Evolutionary conservation across 768 basidiomycete species (phyloP), one percentile per base, ranked within the genome.

Genomic region (Hortiboletus flavorubellus): DNA sequence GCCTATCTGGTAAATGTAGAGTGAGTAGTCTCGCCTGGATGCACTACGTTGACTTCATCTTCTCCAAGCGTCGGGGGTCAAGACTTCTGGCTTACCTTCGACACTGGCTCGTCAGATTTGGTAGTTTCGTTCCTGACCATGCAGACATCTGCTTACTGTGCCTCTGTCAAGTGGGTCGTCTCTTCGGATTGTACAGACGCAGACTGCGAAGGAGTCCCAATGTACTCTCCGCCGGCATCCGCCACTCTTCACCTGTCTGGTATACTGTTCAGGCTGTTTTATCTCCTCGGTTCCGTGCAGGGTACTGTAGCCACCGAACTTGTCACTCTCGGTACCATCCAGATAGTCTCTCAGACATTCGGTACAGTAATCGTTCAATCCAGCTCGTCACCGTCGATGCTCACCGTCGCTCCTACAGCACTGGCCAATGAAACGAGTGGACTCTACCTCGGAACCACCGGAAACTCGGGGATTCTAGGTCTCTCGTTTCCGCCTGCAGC

Each of bases 91-190:
- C 70, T 77, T 21, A 74, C 80, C 5, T 68, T 82, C 30, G 82
- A 83, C 62, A 83, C 83, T 8, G 83, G 82, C 46, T 84, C 82
- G 4, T 76, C 83, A 1, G 83, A 83, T 63, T 61, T 84, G 59
- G 81, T 81, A 59, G 44, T 62, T 34, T 48, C 49, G 23, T 51
- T 56, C 41, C 45, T 35, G 33, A 26, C 40, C 45, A 12, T 52
- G 2, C 46, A 34, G 45, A 39, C 30, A 44, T 16, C 51, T 12
- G n/a, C 60, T 61, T 46, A 53, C 45, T 51, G 23, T 16, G 16
- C 16, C 10, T 38, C n/a, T 30, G 3, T 50, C 39, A 77, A 67
- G 81, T 85, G 83, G 83, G 72, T 83, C 15, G 75, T 76, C 34
- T 80, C 79, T 14, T 71, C 74, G 29, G 63, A 70, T 42, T 85